Base-by-base conservation (phyloP, 495 filamentous ascomycete species). In the Pyrenula massariospora region DNA sequence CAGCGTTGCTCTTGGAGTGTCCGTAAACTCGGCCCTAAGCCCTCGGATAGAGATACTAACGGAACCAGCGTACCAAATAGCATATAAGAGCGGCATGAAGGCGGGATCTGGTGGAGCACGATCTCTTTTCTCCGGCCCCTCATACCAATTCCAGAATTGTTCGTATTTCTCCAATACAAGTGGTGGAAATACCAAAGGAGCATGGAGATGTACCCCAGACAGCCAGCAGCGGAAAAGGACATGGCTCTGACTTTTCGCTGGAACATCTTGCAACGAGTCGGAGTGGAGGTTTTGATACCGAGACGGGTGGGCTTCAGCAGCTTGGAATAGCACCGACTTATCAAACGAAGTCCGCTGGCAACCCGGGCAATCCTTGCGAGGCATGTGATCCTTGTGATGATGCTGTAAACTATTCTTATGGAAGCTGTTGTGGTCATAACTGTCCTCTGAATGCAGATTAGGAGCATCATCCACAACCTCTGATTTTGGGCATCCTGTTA, bases 111-210 rank as follows among this genome's bases (percentile, higher is more conserved):
- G 71, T 42, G 31, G 31, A 5, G 15, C 31, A 42, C 31, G 31
- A 15, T 15, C 15, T 48, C 66, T 75, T 2, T 68, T 52, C 22
- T 77, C 70, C 24, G 72, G 71, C 1, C 72, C 75, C 52, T 77
- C 71, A 58, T 75, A 77, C 73, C 73, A 77, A 48, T 75, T 62
- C 73, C 73, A 77, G 56, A 77, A 77, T 1, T 68, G 64, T 52
- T 70, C 65, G 48, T 77, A 77, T 12, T 69, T 62, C 36, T 68
- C 72, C 21, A 74, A 55, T 19, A 77, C 63, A 0, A 71, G 72
- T 10, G 73, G 73, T 15, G 73, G 73, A 42, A 75, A 73, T 23
- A 74, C 42, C 10, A 77, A 65, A 3, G 73, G 73, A 52, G 70
- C 74, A 56, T 75, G 73, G 10, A 71, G 71, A 47, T 77, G 73